Evolutionary conservation across 306 rosid genomes (phyloP).

Genomic region (Mimosa bimucronata): DNA sequence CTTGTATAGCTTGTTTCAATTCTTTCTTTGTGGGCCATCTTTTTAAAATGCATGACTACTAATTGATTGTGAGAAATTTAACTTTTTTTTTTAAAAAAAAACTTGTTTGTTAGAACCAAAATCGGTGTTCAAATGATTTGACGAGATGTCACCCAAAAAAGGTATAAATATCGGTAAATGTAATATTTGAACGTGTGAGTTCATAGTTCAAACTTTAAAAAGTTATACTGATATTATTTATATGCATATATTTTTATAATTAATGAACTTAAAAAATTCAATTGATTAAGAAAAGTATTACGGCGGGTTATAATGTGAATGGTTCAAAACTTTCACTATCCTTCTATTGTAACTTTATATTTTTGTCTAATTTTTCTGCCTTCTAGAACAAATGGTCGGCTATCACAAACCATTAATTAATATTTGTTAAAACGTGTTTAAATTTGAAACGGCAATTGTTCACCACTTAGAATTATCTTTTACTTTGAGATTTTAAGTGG

Average conservation of each 20-base stretch:
- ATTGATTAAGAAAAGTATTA: background rate
- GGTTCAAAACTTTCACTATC: conserved; percentile 16
- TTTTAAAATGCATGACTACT: no score
- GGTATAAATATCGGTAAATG: background rate
- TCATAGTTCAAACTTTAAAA: background rate
- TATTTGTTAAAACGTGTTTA: background rate
- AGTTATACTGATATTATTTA: background rate
- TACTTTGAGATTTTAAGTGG: conserved; percentile 10
- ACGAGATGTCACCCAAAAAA: background rate
- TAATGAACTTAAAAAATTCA: background rate
- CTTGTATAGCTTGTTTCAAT: no score
- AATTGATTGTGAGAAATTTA: no score
- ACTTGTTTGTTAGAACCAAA: background rate
- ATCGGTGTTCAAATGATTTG: background rate
- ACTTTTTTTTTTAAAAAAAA: background rate
- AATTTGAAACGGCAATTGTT: conserved; percentile 10
- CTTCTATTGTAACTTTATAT: conserved; percentile 30
- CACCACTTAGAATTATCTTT: background rate
- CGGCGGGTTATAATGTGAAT: background rate
- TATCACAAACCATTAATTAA: background rate
- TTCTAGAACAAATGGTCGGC: conserved; percentile 47
- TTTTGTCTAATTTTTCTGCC: conserved; percentile 30
- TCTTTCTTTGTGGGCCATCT: no score
- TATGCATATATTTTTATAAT: background rate
- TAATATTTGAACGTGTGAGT: background rate